Percentiles rank a stretch among this genome's conserved stretches.
These are phyloP conservation scores for Verticillium tricorpus DNA, from an alignment of 2,329 filamentous ascomycete species.

Conservation along the genomic window DNA sequence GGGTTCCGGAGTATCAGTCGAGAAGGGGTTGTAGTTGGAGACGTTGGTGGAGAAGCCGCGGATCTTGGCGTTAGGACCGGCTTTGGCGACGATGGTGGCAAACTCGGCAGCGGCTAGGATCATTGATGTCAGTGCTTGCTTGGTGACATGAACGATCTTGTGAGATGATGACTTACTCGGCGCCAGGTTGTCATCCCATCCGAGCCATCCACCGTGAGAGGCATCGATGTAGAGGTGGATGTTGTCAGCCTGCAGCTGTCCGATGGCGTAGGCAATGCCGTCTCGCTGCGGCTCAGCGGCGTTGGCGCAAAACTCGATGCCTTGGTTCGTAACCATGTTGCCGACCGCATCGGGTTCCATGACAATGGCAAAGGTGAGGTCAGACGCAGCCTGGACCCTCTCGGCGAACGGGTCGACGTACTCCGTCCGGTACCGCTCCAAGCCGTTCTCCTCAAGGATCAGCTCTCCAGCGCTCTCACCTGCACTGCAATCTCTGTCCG, in stretches of 20 bases:
- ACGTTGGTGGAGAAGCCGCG: conserved; percentile 40
- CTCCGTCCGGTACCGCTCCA: conserved; percentile 33
- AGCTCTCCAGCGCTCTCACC: conserved; percentile 38
- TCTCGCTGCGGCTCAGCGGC: conserved; percentile 33
- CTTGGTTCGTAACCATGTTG: conserved; percentile 36
- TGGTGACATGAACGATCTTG: background rate
- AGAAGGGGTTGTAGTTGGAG: conserved; percentile 36
- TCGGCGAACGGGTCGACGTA: conserved; percentile 34
- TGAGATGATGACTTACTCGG: conserved; percentile 20
- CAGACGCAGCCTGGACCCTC: conserved; percentile 28
- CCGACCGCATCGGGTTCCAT: conserved; percentile 40
- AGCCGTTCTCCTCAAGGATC: conserved; percentile 25
- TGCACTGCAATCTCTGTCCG: conserved; percentile 39
- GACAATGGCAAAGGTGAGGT: conserved; percentile 36
- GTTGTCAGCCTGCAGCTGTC: conserved; percentile 29
- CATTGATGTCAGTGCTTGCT: conserved; percentile 3
- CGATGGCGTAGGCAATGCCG: conserved; percentile 36
- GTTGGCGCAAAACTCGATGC: conserved; percentile 28
- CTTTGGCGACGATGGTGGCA: conserved; percentile 30
- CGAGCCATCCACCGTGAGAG: conserved; percentile 38
- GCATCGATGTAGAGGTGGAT: conserved; percentile 36
- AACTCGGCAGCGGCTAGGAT: conserved; percentile 32
- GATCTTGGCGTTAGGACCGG: conserved; percentile 23
- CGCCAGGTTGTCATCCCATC: conserved; percentile 33
- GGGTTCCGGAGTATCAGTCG: conserved; percentile 30